A percentile compares a stretch with the other conserved stretches of the same genome.
These are phyloP conservation scores for Colletotrichum navitas DNA, from an alignment of 2,329 filamentous ascomycete genomes.

Conservation along the genomic window DNA sequence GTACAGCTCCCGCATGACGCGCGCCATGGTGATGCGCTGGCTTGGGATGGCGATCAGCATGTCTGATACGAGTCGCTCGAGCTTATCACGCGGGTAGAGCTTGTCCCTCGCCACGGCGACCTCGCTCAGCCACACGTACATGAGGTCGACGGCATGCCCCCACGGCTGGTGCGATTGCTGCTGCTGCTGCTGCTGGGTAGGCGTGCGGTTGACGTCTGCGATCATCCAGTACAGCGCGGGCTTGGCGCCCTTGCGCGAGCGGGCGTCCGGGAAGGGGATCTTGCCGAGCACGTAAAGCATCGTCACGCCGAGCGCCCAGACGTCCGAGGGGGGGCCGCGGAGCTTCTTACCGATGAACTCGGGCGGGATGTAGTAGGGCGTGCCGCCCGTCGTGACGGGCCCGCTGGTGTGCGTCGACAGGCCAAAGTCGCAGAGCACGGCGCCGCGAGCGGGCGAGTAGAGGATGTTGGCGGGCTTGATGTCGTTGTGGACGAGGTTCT, in stretches of 20 bases:
- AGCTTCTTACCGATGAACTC: slow-evolving; percentile 69
- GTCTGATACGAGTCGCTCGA: slow-evolving; percentile 65
- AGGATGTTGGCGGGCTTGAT: slow-evolving; percentile 73
- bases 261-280: slow-evolving; percentile 67
- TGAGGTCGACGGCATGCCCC: slow-evolving; percentile 59
- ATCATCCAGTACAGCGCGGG: slow-evolving; percentile 70
- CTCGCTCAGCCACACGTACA: slow-evolving; percentile 69
- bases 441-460: slow-evolving; percentile 69
- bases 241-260: slow-evolving; percentile 58
- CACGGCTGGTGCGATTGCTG: slow-evolving; percentile 49
- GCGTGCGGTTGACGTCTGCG: slow-evolving; percentile 64
- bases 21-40: slow-evolving; percentile 67
- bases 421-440: slow-evolving; percentile 72
- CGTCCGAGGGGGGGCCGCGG: slow-evolving; percentile 67
- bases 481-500: slow-evolving; percentile 70
- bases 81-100: slow-evolving; percentile 60
- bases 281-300: slow-evolving; percentile 71
- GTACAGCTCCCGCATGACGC: slow-evolving; percentile 60
- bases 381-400: slow-evolving; percentile 65
- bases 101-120: slow-evolving; percentile 61
- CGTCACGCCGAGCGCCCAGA: slow-evolving; percentile 71
- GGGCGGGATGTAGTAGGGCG: slow-evolving; percentile 72
- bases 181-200: slow-evolving; percentile 48
- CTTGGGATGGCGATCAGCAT: slow-evolving; percentile 66
- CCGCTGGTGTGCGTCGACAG: slow-evolving; percentile 63